Evolutionary conservation across 352 stramenopile species (phyloP).

Genomic region (Phytophthora sojae): DNA sequence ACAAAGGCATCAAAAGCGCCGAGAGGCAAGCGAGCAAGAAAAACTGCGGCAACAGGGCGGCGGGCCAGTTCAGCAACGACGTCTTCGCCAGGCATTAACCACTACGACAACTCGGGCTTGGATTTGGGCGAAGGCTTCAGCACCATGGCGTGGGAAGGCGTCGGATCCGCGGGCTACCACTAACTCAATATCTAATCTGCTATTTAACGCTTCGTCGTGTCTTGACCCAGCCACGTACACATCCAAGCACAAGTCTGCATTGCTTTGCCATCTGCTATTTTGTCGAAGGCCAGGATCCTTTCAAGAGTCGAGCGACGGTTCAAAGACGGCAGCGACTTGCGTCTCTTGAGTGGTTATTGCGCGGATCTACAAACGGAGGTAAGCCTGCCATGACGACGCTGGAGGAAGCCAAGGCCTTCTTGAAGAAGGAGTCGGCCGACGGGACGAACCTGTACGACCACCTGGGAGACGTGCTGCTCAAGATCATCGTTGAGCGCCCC

Average conservation of each 20-base stretch:
- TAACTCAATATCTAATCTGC: constrained; percentile 41
- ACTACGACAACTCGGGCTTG: constrained; percentile 62
- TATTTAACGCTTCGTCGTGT: constrained; percentile 23
- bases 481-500: constrained; percentile 86
- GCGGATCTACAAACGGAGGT: constrained; percentile 11
- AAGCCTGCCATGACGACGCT: constrained; percentile 65
- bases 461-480: constrained; percentile 85
- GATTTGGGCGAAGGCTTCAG: constrained; percentile 64
- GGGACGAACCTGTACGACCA: constrained; percentile 90
- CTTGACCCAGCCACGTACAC: neutral
- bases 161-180: constrained; percentile 70
- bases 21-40: constrained; percentile 33
- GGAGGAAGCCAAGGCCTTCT: constrained; percentile 90
- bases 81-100: constrained; percentile 45
- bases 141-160: constrained; percentile 79
- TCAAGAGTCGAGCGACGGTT: constrained; percentile 35
- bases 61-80: constrained; percentile 43
- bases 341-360: constrained; percentile 13
- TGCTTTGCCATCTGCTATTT: constrained; percentile 1
- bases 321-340: constrained; percentile 7
- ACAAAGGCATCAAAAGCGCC: constrained; percentile 25
- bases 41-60: constrained; percentile 30
- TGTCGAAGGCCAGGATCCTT: constrained; percentile 12
- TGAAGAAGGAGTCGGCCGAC: constrained; percentile 80
- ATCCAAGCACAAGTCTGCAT: neutral